These are phyloP conservation scores for Cladorrhinum sp. DNA, from an alignment of 2,329 filamentous ascomycete species.

Conservation along the genomic window DNA sequence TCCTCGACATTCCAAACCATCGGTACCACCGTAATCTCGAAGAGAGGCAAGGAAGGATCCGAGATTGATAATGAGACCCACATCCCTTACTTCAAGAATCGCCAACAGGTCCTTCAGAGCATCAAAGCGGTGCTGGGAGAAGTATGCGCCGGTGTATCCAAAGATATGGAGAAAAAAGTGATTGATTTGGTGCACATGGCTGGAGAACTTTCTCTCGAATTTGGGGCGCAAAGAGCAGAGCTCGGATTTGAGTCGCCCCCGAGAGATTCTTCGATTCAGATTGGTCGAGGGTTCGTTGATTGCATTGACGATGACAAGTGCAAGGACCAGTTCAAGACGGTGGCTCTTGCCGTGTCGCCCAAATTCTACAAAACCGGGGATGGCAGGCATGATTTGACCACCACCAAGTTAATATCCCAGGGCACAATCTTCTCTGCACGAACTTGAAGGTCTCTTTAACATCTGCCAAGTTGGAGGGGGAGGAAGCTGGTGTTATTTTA, in stretches of 20 bases:
- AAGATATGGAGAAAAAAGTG: slow-evolving; percentile 1
- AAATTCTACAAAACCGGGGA: slow-evolving; percentile 15
- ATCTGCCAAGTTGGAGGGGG: no score
- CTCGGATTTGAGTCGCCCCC: slow-evolving; percentile 12
- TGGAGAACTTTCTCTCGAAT: slow-evolving; percentile 19
- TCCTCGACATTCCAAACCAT: slow-evolving; percentile 29
- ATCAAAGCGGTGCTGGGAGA: not conserved
- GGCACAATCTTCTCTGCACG: not conserved
- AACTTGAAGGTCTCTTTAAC: not conserved
- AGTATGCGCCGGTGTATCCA: not conserved
- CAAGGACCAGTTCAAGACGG: slow-evolving; percentile 1
- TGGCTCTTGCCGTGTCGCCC: slow-evolving; percentile 14
- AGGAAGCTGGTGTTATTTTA: no score
- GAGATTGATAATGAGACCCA: not conserved
- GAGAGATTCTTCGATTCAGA: slow-evolving; percentile 4
- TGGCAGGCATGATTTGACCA: slow-evolving; percentile 16
- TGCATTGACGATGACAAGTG: slow-evolving; percentile 15
- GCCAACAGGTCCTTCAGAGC: slow-evolving; percentile 1
- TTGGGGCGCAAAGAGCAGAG: slow-evolving; percentile 17
- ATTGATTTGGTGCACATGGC: slow-evolving; percentile 6
- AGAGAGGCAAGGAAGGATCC: not conserved
- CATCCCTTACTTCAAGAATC: slow-evolving; percentile 1
- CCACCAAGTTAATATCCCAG: slow-evolving; percentile 11
- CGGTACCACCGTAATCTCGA: slow-evolving; percentile 19
- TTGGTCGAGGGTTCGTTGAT: slow-evolving; percentile 16